A percentile compares a stretch with the other conserved stretches of the same genome.
Evolutionary conservation across 164 flowering plant species (phyloP).

Genomic region (Chimonanthus salicifolius): DNA sequence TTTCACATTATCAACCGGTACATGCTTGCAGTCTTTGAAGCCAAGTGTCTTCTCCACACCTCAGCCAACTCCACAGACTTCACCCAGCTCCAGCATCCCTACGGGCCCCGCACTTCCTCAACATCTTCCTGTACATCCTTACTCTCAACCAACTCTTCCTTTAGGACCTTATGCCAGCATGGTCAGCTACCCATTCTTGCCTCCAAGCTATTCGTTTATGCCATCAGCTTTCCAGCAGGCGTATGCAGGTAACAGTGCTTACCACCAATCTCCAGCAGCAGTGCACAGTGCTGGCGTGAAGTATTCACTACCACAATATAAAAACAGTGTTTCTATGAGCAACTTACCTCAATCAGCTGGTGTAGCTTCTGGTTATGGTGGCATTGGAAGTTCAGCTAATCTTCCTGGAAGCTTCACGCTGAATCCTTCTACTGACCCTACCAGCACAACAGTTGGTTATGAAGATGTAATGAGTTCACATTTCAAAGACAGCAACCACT

Average conservation of each 20-base stretch:
- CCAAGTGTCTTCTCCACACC: conserved; percentile 44
- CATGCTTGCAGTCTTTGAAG: conserved; percentile 48
- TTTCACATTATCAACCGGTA: not conserved
- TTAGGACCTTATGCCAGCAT: conserved; percentile 82
- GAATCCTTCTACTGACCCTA: conserved; percentile 59
- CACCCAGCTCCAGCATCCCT: conserved; percentile 52
- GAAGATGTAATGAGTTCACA: conserved; percentile 82
- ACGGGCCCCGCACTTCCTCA: conserved; percentile 76
- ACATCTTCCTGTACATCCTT: conserved; percentile 74
- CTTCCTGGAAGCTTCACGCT: conserved; percentile 61
- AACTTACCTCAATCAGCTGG: conserved; percentile 79
- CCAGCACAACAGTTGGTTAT: conserved; percentile 57
- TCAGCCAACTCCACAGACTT: conserved; percentile 53
- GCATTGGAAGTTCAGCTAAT: conserved; percentile 60
- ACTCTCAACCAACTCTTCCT: conserved; percentile 80
- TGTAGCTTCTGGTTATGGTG: conserved; percentile 74
- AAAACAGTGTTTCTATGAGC: conserved; percentile 63
- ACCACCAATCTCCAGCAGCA: conserved; percentile 86
- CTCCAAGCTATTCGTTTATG: conserved; percentile 79
- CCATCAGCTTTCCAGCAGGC: conserved; percentile 89
- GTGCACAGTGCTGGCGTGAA: conserved; percentile 31
- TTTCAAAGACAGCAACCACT: conserved; percentile 70
- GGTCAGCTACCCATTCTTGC: conserved; percentile 77
- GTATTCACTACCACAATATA: conserved; percentile 70
- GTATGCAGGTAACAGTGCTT: conserved; percentile 72